Percentiles rank a stretch among this genome's conserved stretches.
phyloP scores from a whole-genome alignment of 768 basidiomycete species.

The Sporobolomyces pararoseus region DNA sequence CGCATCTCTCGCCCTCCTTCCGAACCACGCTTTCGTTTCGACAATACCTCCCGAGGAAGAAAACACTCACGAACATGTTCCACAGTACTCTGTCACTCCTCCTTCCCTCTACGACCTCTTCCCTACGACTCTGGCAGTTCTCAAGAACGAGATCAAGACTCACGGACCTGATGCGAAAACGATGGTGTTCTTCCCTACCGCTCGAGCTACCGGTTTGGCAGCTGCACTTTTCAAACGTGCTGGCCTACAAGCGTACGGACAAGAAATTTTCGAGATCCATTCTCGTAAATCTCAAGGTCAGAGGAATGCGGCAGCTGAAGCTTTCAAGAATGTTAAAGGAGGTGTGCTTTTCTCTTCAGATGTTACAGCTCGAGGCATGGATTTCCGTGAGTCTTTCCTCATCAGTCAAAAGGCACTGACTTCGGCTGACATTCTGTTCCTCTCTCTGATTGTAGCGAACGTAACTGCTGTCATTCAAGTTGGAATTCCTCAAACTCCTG shows the following conservation, averaged over 20 bases:
- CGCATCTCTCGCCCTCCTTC: slow-evolving; percentile 48
- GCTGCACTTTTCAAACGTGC: slow-evolving; percentile 47
- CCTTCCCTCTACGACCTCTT: slow-evolving; percentile 51
- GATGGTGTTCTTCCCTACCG: slow-evolving; percentile 66
- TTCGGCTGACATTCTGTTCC: neutral
- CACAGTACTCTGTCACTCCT: slow-evolving; percentile 49
- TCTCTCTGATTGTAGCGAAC: slow-evolving; percentile 55
- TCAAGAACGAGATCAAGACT: slow-evolving; percentile 48
- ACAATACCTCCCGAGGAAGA: slow-evolving; percentile 59
- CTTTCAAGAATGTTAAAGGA: slow-evolving; percentile 53
- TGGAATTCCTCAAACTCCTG: slow-evolving; percentile 49
- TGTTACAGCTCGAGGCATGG: slow-evolving; percentile 51
- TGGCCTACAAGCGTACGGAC: slow-evolving; percentile 22
- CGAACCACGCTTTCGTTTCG: slow-evolving; percentile 54
- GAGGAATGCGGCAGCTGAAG: slow-evolving; percentile 55
- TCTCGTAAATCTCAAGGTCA: slow-evolving; percentile 57
- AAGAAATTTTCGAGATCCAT: slow-evolving; percentile 52
- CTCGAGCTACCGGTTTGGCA: slow-evolving; percentile 58
- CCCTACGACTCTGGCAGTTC: slow-evolving; percentile 53
- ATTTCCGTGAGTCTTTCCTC: slow-evolving; percentile 34
- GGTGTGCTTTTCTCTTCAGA: slow-evolving; percentile 59
- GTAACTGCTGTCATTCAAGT: slow-evolving; percentile 62
- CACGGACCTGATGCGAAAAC: slow-evolving; percentile 49
- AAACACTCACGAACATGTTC: slow-evolving; percentile 63
- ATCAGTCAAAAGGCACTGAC: too few species aligned